Percentiles rank a stretch among this genome's conserved stretches.
These are phyloP conservation scores for Globisporangium viniferum DNA, from an alignment of 352 stramenopile genomes.

Conservation along the genomic window DNA sequence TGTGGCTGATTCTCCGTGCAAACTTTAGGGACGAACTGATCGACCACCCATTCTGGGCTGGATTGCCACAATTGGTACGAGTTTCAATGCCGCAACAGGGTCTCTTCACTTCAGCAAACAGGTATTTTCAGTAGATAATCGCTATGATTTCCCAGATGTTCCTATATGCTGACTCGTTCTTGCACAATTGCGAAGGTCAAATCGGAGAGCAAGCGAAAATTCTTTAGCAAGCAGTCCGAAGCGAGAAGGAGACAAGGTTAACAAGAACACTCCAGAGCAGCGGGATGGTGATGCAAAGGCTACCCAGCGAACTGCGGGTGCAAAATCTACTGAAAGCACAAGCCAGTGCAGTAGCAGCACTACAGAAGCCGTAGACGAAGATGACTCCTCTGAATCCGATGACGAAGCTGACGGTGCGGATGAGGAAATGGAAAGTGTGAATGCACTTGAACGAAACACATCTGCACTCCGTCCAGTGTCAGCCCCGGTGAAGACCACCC, in stretches of 20 bases:
- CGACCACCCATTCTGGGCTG: constrained; percentile 67
- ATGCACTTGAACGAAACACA: background rate
- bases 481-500: constrained; percentile 12
- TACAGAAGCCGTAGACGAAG: constrained; percentile 17
- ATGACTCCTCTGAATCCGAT: background rate
- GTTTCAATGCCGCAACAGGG: constrained; percentile 56
- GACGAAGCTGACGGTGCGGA: constrained; percentile 12
- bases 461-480: constrained; percentile 18
- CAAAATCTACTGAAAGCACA: background rate
- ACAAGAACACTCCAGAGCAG: background rate
- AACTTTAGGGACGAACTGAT: constrained; percentile 54
- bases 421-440: background rate
- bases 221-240: background rate
- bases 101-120: constrained; percentile 38
- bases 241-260: background rate
- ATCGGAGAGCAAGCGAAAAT: constrained; percentile 2
- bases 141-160: background rate
- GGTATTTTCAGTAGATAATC: background rate
- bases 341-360: constrained; percentile 16
- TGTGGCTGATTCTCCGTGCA: constrained; percentile 4
- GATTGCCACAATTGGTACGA: constrained; percentile 23
- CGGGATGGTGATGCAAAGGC: background rate
- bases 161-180: background rate
- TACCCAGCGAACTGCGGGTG: background rate
- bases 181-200: background rate